Evolutionary conservation across 352 stramenopile genomes (phyloP).

Genomic region (Pythium rhizo-oryzae): DNA sequence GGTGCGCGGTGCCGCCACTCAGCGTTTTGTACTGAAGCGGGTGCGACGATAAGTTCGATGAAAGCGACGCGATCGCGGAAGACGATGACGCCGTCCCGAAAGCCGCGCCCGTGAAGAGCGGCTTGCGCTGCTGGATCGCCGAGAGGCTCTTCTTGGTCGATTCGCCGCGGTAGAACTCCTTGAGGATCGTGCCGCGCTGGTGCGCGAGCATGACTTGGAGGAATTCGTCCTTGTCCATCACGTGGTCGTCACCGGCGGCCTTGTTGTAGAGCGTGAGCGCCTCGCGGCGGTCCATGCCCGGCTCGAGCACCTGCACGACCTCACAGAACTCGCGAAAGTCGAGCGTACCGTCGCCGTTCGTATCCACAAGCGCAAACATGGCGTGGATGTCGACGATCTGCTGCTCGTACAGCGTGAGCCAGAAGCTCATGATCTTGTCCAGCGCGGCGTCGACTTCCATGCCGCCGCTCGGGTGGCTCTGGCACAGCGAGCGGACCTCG

Average conservation of each 20-base stretch:
- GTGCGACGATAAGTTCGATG: not conserved
- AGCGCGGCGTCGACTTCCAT: conserved; percentile 75
- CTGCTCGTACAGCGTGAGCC: conserved; percentile 76
- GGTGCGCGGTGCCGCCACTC: conserved; percentile 27
- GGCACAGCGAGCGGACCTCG: conserved; percentile 46
- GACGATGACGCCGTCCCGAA: not conserved
- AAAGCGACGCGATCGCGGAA: not conserved
- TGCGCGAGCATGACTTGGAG: conserved; percentile 75
- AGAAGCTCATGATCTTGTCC: conserved; percentile 82
- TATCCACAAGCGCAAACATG: conserved; percentile 74
- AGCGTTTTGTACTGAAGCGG: conserved; percentile 32
- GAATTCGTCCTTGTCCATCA: conserved; percentile 84
- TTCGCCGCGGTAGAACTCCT: conserved; percentile 57
- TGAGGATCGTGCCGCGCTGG: conserved; percentile 65
- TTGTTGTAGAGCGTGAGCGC: conserved; percentile 62
- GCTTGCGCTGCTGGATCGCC: conserved; percentile 54
- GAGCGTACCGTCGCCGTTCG: conserved; percentile 67
- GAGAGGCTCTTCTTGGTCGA: conserved; percentile 60
- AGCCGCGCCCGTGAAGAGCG: conserved; percentile 19
- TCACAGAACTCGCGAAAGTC: conserved; percentile 79
- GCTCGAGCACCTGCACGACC: conserved; percentile 62
- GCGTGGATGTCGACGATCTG: conserved; percentile 78
- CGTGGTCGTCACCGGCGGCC: conserved; percentile 65
- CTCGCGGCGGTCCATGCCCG: conserved; percentile 66
- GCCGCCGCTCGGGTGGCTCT: conserved; percentile 22